These are phyloP conservation scores for Pythium myriotylum DNA, from an alignment of 352 stramenopile genomes.

Conservation along the genomic window DNA sequence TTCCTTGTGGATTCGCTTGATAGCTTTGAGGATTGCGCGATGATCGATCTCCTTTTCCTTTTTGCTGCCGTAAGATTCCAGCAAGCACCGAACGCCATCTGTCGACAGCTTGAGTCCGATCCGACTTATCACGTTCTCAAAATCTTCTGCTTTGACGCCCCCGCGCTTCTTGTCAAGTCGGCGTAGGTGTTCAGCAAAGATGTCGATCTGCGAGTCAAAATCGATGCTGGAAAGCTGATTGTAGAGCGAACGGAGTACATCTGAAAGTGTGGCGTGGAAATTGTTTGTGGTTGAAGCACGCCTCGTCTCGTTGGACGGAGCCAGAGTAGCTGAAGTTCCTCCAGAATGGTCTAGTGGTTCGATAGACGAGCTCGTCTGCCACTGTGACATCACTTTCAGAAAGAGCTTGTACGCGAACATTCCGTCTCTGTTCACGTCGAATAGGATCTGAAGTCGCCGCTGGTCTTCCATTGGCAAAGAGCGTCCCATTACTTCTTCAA, in stretches of 20 bases:
- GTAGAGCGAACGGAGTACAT: constrained; percentile 53
- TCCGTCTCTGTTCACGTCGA: constrained; percentile 63
- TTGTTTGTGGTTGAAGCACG: not conserved
- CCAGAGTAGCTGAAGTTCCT: not conserved
- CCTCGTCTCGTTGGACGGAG: not conserved
- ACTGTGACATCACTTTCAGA: constrained; percentile 72
- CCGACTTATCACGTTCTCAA: constrained; percentile 51
- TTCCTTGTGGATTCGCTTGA: constrained; percentile 19
- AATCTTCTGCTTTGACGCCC: constrained; percentile 36
- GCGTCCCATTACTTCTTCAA: constrained; percentile 38
- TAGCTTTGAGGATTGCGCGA: constrained; percentile 7
- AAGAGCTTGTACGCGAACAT: constrained; percentile 75
- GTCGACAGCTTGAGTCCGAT: constrained; percentile 54
- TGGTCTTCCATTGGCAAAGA: constrained; percentile 36
- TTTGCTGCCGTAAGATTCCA: constrained; percentile 32
- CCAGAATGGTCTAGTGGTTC: not conserved
- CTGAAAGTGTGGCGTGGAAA: constrained; percentile 24
- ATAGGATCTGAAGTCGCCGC: constrained; percentile 59
- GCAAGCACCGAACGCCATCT: constrained; percentile 41
- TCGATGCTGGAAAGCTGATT: constrained; percentile 72
- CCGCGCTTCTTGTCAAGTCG: constrained; percentile 34
- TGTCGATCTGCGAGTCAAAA: constrained; percentile 65
- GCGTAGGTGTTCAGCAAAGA: constrained; percentile 62
- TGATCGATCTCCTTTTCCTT: constrained; percentile 16
- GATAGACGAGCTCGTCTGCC: constrained; percentile 12